Percentiles rank a stretch among this genome's conserved stretches.
Conservation (phyloP, 306 rosid genomes). For the Crataegus laevigata region DNA sequence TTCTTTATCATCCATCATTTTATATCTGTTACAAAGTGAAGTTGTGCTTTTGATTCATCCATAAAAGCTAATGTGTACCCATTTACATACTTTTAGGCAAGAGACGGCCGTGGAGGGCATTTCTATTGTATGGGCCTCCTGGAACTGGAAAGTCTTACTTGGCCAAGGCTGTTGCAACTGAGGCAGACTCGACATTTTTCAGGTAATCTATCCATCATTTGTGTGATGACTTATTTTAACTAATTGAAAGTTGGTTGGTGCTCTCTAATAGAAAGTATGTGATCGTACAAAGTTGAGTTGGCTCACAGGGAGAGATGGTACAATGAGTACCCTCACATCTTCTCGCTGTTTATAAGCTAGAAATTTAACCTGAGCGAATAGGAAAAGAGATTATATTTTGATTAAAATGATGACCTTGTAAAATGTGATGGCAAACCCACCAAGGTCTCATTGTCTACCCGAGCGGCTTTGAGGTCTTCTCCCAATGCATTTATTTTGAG, state of each 20-base stretch:
- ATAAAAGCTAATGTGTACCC: neutral
- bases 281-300: neutral
- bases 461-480: neutral
- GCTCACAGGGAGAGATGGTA: neutral
- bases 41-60: neutral
- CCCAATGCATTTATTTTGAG: neutral
- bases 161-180: slow-evolving; percentile 99
- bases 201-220: slow-evolving; percentile 38
- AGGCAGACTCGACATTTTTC: slow-evolving; percentile 96
- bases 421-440: neutral
- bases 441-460: neutral
- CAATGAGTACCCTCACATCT: neutral
- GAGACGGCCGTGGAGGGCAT: slow-evolving; percentile 98
- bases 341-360: neutral
- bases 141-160: slow-evolving; percentile 98
- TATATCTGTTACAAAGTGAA: neutral
- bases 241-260: neutral
- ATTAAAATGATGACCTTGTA: neutral
- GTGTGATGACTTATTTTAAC: neutral
- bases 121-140: slow-evolving; percentile 90
- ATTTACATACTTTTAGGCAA: slow-evolving; percentile 46
- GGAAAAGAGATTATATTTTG: neutral
- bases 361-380: neutral
- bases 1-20: neutral
- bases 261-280: neutral